phyloP scores from a whole-genome alignment of 202 grass and related monocot genomes.

The Saccharum hybrid region DNA sequence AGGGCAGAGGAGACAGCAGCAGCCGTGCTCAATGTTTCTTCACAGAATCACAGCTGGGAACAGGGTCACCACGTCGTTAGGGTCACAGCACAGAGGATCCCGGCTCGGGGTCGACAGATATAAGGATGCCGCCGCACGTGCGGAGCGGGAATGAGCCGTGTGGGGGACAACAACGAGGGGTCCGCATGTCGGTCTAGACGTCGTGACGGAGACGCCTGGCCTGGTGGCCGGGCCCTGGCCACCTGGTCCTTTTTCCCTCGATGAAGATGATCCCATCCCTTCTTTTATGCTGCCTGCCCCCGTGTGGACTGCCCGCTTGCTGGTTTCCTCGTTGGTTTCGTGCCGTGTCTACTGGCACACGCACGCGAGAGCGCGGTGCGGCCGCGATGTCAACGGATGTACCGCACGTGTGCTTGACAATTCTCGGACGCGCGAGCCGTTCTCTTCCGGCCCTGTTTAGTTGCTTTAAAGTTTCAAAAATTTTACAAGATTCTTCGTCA shows the following conservation, averaged over 20 bases:
- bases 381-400: constrained; percentile 6
- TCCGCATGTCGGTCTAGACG: constrained; percentile 42
- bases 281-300: constrained; percentile 10
- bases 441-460: no score
- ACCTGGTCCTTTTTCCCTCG: no score
- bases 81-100: constrained; percentile 27
- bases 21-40: background rate
- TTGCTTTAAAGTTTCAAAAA: no score
- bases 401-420: constrained; percentile 25
- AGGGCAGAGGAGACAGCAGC: background rate
- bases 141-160: constrained; percentile 39
- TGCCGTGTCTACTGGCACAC: background rate
- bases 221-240: no score
- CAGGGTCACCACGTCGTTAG: background rate
- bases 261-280: no score
- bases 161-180: constrained; percentile 7
- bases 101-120: background rate
- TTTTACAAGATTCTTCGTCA: no score
- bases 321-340: background rate
- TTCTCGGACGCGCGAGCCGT: no score
- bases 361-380: background rate
- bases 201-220: background rate
- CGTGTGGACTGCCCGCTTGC: background rate
- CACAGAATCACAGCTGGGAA: background rate
- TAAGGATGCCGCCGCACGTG: constrained; percentile 63